A percentile compares a stretch with the other conserved stretches of the same genome.
These are phyloP conservation scores for Mrakia frigida DNA, from an alignment of 768 basidiomycete genomes.

Conservation along the genomic window DNA sequence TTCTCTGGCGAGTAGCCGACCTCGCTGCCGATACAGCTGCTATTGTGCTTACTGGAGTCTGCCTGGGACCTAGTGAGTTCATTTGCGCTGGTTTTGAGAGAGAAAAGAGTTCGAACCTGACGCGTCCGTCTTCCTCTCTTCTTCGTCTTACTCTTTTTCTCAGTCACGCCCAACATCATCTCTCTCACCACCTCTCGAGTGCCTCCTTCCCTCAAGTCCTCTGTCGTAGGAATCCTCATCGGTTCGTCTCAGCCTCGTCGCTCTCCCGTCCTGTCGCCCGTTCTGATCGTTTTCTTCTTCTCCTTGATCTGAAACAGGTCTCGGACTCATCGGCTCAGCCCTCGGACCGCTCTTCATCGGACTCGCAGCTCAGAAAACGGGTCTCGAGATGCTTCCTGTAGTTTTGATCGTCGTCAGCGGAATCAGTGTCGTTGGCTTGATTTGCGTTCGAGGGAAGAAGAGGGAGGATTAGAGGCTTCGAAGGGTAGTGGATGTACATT, in stretches of 20 bases:
- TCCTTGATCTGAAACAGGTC: not conserved
- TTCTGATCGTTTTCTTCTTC: not conserved
- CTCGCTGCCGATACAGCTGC: not conserved
- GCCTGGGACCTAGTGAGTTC: conserved; percentile 12
- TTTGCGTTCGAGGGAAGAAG: not conserved
- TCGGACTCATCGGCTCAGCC: conserved; percentile 13
- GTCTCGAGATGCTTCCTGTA: not conserved
- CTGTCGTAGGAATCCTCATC: conserved; percentile 14
- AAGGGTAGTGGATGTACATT: no score
- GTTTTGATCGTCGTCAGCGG: not conserved
- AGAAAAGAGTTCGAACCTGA: not conserved
- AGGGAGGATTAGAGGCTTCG: conserved; percentile 26
- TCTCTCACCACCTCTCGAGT: conserved; percentile 16
- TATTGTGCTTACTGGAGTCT: not conserved
- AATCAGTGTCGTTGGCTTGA: not conserved
- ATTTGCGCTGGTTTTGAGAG: no score
- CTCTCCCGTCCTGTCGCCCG: not conserved
- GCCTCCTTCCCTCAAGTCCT: conserved; percentile 8
- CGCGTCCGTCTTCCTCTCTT: not conserved
- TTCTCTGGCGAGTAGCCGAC: not conserved
- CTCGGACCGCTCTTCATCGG: conserved; percentile 15
- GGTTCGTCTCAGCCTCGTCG: not conserved
- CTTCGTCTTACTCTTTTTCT: not conserved
- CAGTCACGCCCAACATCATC: conserved; percentile 27
- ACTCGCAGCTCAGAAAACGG: conserved; percentile 5